Evolutionary conservation across 2,329 filamentous ascomycete genomes (phyloP), one percentile per base, ranked within the genome.

Genomic region (Aspergillus luchuensis): DNA sequence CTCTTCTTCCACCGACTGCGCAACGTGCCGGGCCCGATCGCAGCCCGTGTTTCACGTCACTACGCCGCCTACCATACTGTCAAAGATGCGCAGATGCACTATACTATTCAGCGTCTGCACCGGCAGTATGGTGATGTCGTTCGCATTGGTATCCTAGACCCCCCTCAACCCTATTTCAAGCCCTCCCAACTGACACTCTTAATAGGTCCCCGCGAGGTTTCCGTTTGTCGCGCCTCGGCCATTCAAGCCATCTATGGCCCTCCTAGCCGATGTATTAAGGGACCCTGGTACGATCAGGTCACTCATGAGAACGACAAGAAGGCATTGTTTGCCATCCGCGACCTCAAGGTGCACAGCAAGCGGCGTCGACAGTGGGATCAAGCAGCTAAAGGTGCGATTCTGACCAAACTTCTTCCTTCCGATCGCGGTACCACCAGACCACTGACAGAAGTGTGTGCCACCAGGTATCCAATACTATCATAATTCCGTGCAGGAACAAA

Each of bases 111-210:
- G 4, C 64, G 63, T 39, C 58, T 76, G 63, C 75, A 76, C 60
- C 58, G 59, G 1, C 58, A 68, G 33, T 76, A 76, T 61, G 75
- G 75, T 5, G 72, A 76, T 52, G 72, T 76, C 59, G 71, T 78
- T 7, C 69, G 74, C 10, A 74, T 69, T 7, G 74, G 74, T 56
- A 38, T 7, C 4, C 2, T 8, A 10, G 21, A 17, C 17, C 19
- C 5, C 13, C 33, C 2, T 2, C 13, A 11, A 8, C 11, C 39
- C 13, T 36, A 11, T 0, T 13, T 36, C 47, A 4, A 10, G 8
- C 8, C 5, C 8, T 8, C 15, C 8, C 25, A 3, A 47, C 23
- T 33, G 28, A 38, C 38, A n/a, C 2, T 33, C 33, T 39, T 2
- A 45, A 45, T 21, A 23, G 60, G 60, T 66, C 66, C 66, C 11